A percentile compares a stretch with the other conserved stretches of the same genome.
Evolutionary conservation across 2,329 filamentous ascomycete species (phyloP).

Genomic region (Penicillium sp.): DNA sequence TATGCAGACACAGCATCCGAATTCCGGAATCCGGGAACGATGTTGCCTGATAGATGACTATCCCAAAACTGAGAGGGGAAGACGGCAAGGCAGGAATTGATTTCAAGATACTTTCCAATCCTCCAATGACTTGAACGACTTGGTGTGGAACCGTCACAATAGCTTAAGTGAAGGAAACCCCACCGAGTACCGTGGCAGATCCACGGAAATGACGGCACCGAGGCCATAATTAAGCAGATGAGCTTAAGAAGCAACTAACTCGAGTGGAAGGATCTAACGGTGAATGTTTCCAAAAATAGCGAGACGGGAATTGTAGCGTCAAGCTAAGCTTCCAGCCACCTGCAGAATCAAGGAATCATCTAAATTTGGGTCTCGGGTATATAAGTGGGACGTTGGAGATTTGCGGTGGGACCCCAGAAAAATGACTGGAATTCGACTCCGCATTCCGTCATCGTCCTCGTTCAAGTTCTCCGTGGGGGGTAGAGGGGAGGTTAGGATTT

Average conservation of each 20-base stretch:
- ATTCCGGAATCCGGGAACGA: not conserved
- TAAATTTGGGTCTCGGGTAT: not conserved
- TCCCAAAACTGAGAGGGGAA: not conserved
- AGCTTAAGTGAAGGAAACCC: not conserved
- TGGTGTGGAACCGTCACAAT: not conserved
- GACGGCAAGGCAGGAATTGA: not conserved
- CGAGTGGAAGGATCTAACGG: not conserved
- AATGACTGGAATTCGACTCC: not conserved
- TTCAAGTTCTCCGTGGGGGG: constrained; percentile 2
- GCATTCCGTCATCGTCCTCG: not conserved
- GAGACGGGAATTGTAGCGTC: not conserved
- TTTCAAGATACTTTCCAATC: not conserved
- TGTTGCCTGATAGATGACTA: not conserved
- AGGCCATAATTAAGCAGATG: too few species aligned
- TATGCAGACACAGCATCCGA: not conserved
- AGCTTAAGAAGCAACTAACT: too few species aligned
- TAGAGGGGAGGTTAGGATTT: constrained; percentile 3
- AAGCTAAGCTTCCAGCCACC: not conserved
- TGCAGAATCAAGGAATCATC: not conserved
- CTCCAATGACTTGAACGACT: not conserved
- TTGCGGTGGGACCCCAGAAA: not conserved
- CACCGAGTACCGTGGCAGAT: not conserved
- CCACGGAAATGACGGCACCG: not conserved
- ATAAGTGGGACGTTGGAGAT: not conserved
- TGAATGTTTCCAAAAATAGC: not conserved